Base-by-base conservation (phyloP, 345 rosid species). In the Dovyalis caffra region DNA sequence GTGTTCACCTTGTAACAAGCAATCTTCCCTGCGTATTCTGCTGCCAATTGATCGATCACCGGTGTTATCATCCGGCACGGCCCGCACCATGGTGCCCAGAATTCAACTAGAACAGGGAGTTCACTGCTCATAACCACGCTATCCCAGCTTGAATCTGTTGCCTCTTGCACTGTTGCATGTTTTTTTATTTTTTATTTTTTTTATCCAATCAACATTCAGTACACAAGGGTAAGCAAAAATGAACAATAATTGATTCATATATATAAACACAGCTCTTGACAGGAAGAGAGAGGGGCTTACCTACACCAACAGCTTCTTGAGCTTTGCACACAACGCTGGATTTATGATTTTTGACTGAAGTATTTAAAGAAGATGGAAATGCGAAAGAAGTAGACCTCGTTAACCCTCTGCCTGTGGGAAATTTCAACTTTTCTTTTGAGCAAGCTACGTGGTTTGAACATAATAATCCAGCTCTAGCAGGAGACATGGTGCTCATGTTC, bases 1-100 rank as follows among this genome's bases (percentile, higher is more conserved):
- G 92, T 88, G 87, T 88, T 88, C 70, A 88, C 76, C 83, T 85
- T 88, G 81, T 68, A 88, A 69, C 89, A 88, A 14, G 83, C 63
- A 7, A 87, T 64, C 76, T 89, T 87, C 26, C 90, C 90, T 0
- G 86, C 83, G 20, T 86, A 60, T 20, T 51, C 57, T 51, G n/a
- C 25, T 20, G 57, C 57, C 57, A 51, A 21, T 51, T 51, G 23
- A 51, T 51, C 57, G 2, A 51, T 51, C 25, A 51, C 57, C 0
- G 25, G 57, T 51, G 57, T 51, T 51, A 51, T 51, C 57, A 51
- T 51, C 8, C 57, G 57, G 57, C 57, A 51, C 8, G 57, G 57
- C 8, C 57, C 57, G 23, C 57, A 51, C 57, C 57, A 51, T 18
- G 57, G 57, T 21, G 57, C 57, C 57, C 57, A 51, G 25, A 51